A percentile compares a stretch with the other conserved stretches of the same genome.
Conservation (phyloP, 768 basidiomycete genomes). For the Lactarius hatsudake region DNA sequence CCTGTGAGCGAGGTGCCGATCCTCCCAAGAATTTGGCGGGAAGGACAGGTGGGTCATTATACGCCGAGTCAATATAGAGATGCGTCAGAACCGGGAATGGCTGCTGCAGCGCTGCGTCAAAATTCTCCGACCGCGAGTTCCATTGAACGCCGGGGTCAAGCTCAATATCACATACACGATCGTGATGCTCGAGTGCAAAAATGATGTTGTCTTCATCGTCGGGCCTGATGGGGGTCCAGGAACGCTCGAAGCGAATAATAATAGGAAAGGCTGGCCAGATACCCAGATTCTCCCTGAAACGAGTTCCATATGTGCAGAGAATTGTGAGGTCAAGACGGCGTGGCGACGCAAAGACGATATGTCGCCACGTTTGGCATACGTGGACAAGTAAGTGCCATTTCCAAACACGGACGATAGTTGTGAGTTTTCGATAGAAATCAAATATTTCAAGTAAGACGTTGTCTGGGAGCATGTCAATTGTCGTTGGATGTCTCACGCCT, state of each 20-base stretch:
- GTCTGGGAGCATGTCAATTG: background rate
- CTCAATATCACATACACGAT: background rate
- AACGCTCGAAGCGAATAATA: too few species aligned
- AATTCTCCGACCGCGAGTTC: background rate
- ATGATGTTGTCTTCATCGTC: background rate
- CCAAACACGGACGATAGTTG: background rate
- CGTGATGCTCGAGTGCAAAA: background rate
- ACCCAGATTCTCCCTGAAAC: background rate
- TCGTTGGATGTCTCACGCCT: background rate
- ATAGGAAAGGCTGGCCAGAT: background rate
- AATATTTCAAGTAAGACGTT: background rate
- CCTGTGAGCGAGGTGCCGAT: too few species aligned
- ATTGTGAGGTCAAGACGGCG: background rate
- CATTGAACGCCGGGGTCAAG: background rate
- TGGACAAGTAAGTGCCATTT: background rate
- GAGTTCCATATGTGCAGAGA: background rate
- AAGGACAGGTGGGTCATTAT: background rate
- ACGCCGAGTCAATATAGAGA: background rate
- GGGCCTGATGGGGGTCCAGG: too few species aligned
- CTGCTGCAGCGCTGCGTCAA: background rate
- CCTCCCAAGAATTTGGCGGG: background rate
- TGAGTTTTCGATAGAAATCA: background rate
- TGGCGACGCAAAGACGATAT: background rate
- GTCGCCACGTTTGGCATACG: background rate
- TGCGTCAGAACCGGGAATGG: background rate